Percentiles rank a stretch among this genome's conserved stretches.
Conservation (phyloP, 1,284 basidiomycete species). For the Leccinum ponderosum region DNA sequence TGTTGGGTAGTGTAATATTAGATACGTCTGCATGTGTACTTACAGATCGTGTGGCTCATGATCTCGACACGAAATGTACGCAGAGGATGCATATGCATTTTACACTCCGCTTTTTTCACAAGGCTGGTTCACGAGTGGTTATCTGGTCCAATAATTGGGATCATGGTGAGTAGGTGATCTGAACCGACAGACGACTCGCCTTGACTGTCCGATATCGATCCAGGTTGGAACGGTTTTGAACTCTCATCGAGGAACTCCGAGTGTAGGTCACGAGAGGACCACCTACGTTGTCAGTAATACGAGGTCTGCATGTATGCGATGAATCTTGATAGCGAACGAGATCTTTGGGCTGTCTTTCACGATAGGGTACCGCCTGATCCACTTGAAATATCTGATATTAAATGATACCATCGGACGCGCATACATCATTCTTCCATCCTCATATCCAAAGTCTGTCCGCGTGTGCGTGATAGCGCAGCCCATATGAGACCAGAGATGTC, state of each 20-base stretch:
- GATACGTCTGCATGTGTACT: too few species aligned
- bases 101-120: too few species aligned
- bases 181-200: neutral
- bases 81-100: too few species aligned
- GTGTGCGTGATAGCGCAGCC: conserved; percentile 55
- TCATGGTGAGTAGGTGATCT: neutral
- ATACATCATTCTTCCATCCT: conserved; percentile 1
- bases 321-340: neutral
- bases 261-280: neutral
- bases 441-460: conserved; percentile 2
- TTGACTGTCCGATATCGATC: neutral
- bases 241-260: neutral
- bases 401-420: neutral
- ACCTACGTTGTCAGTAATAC: neutral
- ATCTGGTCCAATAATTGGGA: too few species aligned
- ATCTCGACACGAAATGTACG: too few species aligned
- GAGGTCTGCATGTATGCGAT: neutral
- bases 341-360: neutral
- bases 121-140: too few species aligned
- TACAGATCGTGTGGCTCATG: too few species aligned
- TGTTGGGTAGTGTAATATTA: too few species aligned
- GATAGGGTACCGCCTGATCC: neutral
- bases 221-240: neutral
- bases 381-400: neutral
- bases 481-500: conserved; percentile 72